Conservation (phyloP, 106 monocot genomes). For the Vanilla planifolia region DNA sequence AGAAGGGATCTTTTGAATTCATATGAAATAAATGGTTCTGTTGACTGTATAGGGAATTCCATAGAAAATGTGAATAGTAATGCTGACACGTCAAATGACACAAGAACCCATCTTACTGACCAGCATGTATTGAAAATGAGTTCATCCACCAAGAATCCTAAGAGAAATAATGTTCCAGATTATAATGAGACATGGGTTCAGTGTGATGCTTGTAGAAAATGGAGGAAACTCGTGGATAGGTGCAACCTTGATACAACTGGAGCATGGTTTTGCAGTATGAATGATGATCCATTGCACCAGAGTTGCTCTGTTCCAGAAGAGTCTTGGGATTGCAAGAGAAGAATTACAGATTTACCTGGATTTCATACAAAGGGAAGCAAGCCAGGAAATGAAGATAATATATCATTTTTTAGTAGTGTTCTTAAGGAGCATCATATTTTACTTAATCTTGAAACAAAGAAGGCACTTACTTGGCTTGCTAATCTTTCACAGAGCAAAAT, state of each 20-base stretch:
- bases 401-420: conserved; percentile 67
- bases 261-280: conserved; percentile 98
- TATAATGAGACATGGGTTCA: conserved; percentile 82
- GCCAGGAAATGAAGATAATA: conserved; percentile 61
- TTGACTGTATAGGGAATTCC: conserved; percentile 9
- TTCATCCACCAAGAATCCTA: conserved; percentile 23
- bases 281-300: conserved; percentile 50
- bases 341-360: conserved; percentile 82
- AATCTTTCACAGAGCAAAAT: conserved; percentile 53
- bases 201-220: conserved; percentile 97
- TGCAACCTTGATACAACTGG: conserved; percentile 40
- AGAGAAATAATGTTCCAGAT: conserved; percentile 21
- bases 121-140: conserved; percentile 1
- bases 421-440: conserved; percentile 61
- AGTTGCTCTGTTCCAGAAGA: conserved; percentile 74
- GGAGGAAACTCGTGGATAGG: conserved; percentile 59
- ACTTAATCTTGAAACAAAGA: conserved; percentile 55
- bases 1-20: conserved; percentile 53
- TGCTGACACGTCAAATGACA: neutral
- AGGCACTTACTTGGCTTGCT: conserved; percentile 79
- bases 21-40: conserved; percentile 22
- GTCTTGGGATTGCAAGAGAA: conserved; percentile 49
- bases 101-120: neutral
- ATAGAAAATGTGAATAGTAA: conserved; percentile 11
- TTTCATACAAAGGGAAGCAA: conserved; percentile 69